These are phyloP conservation scores for Sporothrix phasma DNA, from an alignment of 2,329 filamentous ascomycete species.

Conservation along the genomic window DNA sequence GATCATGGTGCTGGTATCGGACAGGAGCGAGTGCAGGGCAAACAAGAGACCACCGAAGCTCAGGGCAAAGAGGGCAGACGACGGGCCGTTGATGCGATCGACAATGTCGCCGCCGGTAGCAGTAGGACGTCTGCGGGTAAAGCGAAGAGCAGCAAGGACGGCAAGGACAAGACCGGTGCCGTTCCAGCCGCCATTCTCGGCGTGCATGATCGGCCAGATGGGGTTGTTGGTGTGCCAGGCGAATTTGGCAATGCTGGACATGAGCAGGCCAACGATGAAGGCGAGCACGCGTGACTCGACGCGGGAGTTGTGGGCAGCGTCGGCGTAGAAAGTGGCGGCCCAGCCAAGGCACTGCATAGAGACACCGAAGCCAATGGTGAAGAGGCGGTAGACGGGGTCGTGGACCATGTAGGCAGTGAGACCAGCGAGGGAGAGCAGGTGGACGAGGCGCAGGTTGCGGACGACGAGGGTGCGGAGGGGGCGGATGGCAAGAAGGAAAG, in stretches of 20 bases:
- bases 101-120: constrained; percentile 27
- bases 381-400: constrained; percentile 65
- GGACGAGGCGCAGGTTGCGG: constrained; percentile 58
- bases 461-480: constrained; percentile 58
- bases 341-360: constrained; percentile 73
- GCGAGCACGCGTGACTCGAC: constrained; percentile 76
- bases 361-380: constrained; percentile 71
- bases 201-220: constrained; percentile 90
- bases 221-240: constrained; percentile 93
- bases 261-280: constrained; percentile 70
- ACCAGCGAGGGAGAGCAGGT: constrained; percentile 64
- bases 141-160: constrained; percentile 62
- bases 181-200: constrained; percentile 86
- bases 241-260: constrained; percentile 85
- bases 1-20: constrained; percentile 98
- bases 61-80: constrained; percentile 50
- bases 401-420: constrained; percentile 69
- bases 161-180: constrained; percentile 69
- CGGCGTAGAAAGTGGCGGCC: constrained; percentile 70
- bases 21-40: constrained; percentile 80
- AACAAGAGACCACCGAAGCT: constrained; percentile 82
- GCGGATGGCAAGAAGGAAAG: constrained; percentile 63
- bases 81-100: constrained; percentile 12
- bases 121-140: constrained; percentile 56
- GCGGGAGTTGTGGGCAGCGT: constrained; percentile 61